Evolutionary conservation across 306 rosid species (phyloP), one percentile per base, ranked within the genome.

Genomic region (Senna tora): DNA sequence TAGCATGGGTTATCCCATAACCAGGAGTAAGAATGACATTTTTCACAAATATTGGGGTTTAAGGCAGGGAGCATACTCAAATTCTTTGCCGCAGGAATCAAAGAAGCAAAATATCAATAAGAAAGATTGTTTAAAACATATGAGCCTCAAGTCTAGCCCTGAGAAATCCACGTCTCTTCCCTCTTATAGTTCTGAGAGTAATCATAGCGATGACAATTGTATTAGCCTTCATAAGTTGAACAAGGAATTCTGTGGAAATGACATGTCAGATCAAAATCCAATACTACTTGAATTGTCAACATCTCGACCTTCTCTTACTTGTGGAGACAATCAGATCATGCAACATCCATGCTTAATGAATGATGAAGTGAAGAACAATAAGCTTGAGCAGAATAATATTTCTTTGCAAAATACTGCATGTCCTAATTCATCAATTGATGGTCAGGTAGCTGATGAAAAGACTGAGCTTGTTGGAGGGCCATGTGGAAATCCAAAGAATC

Each of bases 21-120:
- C 79, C 58, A 17, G 79, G 74, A 77, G 70, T 61, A 84, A 75
- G 65, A 79, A 84, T 58, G 80, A 78, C 58, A 81, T 85, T 74
- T 76, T 84, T 77, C 72, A 78, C 14, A 75, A 73, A 38, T 70
- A 84, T 73, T 86, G 93, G 93, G 79, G 80, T 79, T 75, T 78
- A 64, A 82, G 77, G 70, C 77, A 56, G 69, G 80, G 66, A 38
- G 50, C 66, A 53, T 74, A 68, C n/a, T 52, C 21, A 21, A 80
- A 55, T 70, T 59, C 68, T 80, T 79, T 71, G 11, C 69, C 61
- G 30, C 36, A 49, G 41, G 79, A 72, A 69, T 77, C 79, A 13
- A 34, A 41, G 56, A 80, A 75, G 60, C 77, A 36, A 77, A 69
- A 61, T 64, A 65, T 54, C 38, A 45, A 53, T 71, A 66, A 22